Base-by-base conservation (phyloP, 371 early-diverging fungal genomes). In the Scutellospora calospora region DNA sequence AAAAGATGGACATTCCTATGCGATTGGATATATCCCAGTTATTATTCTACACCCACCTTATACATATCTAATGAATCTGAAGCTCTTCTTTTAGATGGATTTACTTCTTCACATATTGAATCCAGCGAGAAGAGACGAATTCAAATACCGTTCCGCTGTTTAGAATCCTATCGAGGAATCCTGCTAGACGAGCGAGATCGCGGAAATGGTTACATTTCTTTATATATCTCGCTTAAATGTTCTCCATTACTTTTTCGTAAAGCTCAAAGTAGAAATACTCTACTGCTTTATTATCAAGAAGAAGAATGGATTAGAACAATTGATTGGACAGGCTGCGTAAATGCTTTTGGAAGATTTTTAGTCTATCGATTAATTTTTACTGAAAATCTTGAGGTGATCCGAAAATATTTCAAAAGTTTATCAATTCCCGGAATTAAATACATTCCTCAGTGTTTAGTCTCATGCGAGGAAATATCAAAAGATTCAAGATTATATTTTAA, bases 281-380 rank as follows among this genome's bases (percentile, higher is more conserved):
- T 3, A 16, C n/a, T 51, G 5, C 12, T 20, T 0, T 38, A 18
- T 38, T 12, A 31, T 27, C 2, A 35, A 9, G 14, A 35, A 16
- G 54, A 29, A 11, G 31, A 31, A 20, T 78, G 78, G 78, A 1
- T 52, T 9, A 25, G 78, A 65, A 65, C 65, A 1, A 3, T 5
- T 22, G 78, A 78, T 78, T 78, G 78, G 78, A 78, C 78, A 3
- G 66, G 66, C 12, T 6, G 0, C 52, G 52, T 16, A 3, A 78
- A 78, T 25, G 52, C 41, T 14, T 78, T 78, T 33, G 78, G 78
- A 31, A 52, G 29, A 31, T 78, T 16, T 66, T 52, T 78, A 18
- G 78, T 78, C 0, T 65, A 49, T 33, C 8, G 66, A 22, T 12
- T 78, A 25, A 35, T n/a, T 1, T 14, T 78, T 65, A 78, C 5